Base-by-base conservation (phyloP, 1,284 basidiomycete genomes). In the Microbotryum lychnidis-dioicae region DNA sequence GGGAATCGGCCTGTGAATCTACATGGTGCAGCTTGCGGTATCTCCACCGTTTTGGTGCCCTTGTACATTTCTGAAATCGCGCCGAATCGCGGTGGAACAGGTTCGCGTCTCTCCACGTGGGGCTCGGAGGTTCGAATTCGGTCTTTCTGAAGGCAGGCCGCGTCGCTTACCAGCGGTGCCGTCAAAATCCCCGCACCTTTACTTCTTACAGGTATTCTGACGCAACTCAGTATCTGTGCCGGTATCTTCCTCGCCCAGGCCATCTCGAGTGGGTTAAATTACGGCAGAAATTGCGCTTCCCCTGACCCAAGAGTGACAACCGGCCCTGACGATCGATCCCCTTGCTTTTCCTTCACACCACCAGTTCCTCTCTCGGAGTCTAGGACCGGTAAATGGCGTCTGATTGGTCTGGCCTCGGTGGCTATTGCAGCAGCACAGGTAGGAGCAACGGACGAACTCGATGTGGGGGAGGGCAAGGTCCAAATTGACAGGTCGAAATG, bases 41-140 rank as follows among this genome's bases (percentile, higher is more conserved):
- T 77, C 23, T 72, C 72, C 25, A 74, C 75, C 3, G 76, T 76
- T 5, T 62, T 76, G 20, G 76, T 76, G 0, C 76, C 76, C 3
- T 68, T 76, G 29, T 76, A 74, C 57, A 69, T 76, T 8, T 70
- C 70, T 49, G 75, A 75, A 48, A 70, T 77, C 16, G 72, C 76
- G 0, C 76, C 77, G 0, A 70, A 2, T 61, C 76, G 9, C 66
- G 71, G 3, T 76, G 76, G 5, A 72, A 69, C 27, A 70, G 76
- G 70, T 68, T 16, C 10, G 66, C 27, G 44, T 12, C 6, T 10
- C n/a, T 6, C 25, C 27, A 12, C 1, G 6, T 20, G 25, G 14
- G 31, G 31, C 31, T 31, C 31, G 31, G 31, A 31, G 7, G 8
- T 27, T 2, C 45, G 44, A 21, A n/a, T 9, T 21, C 9, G 52